Evolutionary conservation across 2,329 filamentous ascomycete genomes (phyloP).

Genomic region (Hypoxylon sp.): DNA sequence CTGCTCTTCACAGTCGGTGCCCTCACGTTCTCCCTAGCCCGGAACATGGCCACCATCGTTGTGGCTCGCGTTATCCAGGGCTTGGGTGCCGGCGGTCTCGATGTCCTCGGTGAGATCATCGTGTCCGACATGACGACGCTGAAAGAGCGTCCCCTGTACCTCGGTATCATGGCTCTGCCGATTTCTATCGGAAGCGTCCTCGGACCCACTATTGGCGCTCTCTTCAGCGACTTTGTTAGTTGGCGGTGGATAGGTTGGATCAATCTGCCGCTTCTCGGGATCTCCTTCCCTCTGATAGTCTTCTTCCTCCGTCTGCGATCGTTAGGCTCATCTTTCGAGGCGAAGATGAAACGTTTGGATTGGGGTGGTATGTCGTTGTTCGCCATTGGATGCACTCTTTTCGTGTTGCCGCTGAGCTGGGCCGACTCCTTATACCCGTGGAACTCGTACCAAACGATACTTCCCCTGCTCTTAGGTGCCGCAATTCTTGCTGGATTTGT

Average conservation of each 20-base stretch:
- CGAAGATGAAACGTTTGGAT: slow-evolving; percentile 51
- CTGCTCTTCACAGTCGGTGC: slow-evolving; percentile 57
- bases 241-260: slow-evolving; percentile 56
- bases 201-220: slow-evolving; percentile 53
- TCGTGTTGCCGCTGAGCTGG: slow-evolving; percentile 56
- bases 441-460: slow-evolving; percentile 54
- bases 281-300: slow-evolving; percentile 36
- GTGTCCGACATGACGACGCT: slow-evolving; percentile 56
- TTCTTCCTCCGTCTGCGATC: slow-evolving; percentile 46
- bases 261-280: slow-evolving; percentile 50
- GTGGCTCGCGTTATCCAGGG: slow-evolving; percentile 52
- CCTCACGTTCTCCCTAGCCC: slow-evolving; percentile 52
- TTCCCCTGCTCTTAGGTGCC: slow-evolving; percentile 54
- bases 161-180: slow-evolving; percentile 50
- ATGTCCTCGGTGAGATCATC: slow-evolving; percentile 54
- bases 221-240: slow-evolving; percentile 48
- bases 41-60: slow-evolving; percentile 49
- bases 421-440: slow-evolving; percentile 55
- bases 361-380: slow-evolving; percentile 54
- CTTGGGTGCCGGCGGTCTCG: slow-evolving; percentile 54
- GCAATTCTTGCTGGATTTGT: slow-evolving; percentile 51
- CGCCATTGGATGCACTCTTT: slow-evolving; percentile 45
- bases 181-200: slow-evolving; percentile 51
- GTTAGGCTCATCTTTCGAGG: slow-evolving; percentile 36
- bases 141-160: slow-evolving; percentile 52